These are phyloP conservation scores for Pisolithus albus DNA, from an alignment of 768 basidiomycete species.

Conservation along the genomic window DNA sequence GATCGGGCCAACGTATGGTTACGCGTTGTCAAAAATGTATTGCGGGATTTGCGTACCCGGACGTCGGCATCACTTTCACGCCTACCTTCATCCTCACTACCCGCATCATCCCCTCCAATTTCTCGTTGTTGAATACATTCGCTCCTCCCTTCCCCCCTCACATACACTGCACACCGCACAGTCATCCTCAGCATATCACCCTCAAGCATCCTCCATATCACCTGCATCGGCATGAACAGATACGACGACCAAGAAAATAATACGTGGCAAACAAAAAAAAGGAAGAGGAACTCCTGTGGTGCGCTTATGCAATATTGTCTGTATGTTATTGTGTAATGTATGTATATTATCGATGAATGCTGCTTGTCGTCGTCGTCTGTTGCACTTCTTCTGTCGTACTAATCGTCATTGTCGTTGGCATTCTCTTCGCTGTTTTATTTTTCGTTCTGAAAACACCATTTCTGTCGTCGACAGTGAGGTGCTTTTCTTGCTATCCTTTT, in stretches of 20 bases:
- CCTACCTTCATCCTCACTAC: neutral
- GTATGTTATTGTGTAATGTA: conserved; percentile 28
- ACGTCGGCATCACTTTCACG: conserved; percentile 2
- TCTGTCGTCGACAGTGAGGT: too few relatives aligned
- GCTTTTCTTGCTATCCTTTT: too few relatives aligned
- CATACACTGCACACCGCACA: neutral
- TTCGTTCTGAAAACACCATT: neutral
- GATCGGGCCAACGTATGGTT: conserved; percentile 56
- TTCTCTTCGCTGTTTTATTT: neutral
- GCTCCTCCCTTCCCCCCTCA: too few relatives aligned
- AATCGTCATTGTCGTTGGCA: neutral
- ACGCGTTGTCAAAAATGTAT: conserved; percentile 55
- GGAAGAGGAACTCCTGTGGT: conserved; percentile 2
- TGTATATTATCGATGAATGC: conserved; percentile 25
- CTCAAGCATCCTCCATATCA: neutral
- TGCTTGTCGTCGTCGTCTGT: neutral
- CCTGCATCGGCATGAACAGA: neutral
- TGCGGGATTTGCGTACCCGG: conserved; percentile 43
- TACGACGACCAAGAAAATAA: conserved; percentile 1
- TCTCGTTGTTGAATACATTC: neutral
- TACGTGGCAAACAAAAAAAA: neutral
- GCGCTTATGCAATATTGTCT: conserved; percentile 3
- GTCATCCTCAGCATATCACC: neutral
- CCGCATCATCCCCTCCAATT: neutral
- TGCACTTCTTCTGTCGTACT: neutral